Evolutionary conservation across 2,329 filamentous ascomycete species (phyloP).

Genomic region (Pseudonectria foliicola): DNA sequence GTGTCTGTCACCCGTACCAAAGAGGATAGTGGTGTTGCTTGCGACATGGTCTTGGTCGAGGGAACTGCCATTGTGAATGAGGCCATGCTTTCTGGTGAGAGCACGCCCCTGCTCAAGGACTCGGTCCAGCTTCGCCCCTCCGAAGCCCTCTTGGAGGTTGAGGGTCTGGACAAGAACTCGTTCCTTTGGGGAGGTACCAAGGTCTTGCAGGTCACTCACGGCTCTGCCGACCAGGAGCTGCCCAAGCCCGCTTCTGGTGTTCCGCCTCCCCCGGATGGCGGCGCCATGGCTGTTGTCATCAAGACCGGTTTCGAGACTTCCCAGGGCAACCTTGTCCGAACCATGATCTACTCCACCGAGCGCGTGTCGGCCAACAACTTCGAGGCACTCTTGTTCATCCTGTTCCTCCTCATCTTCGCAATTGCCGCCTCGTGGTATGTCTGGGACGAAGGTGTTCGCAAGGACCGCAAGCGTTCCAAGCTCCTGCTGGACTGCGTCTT

Average conservation of each 20-base stretch:
- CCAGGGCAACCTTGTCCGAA: constrained; percentile 92
- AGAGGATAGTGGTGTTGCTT: constrained; percentile 93
- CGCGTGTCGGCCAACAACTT: constrained; percentile 97
- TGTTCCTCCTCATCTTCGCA: constrained; percentile 93
- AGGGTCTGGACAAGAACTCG: constrained; percentile 91
- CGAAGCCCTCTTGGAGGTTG: constrained; percentile 73
- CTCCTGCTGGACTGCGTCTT: constrained; percentile 93
- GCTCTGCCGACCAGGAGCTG: constrained; percentile 66
- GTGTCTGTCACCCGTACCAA: constrained; percentile 90
- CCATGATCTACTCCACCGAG: constrained; percentile 99
- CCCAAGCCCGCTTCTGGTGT: constrained; percentile 69
- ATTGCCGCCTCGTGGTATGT: constrained; percentile 98
- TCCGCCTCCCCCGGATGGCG: constrained; percentile 80
- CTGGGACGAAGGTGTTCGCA: constrained; percentile 91
- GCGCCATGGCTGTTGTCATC: constrained; percentile 85
- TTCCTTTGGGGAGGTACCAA: constrained; percentile 98
- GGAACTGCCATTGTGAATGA: constrained; percentile 97
- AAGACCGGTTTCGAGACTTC: constrained; percentile 99
- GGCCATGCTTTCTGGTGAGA: constrained; percentile 98
- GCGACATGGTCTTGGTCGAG: constrained; percentile 92
- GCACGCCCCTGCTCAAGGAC: constrained; percentile 92
- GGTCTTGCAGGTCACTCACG: constrained; percentile 89
- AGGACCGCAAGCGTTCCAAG: constrained; percentile 95
- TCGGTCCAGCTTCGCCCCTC: constrained; percentile 84
- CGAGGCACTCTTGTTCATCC: constrained; percentile 93